These are phyloP conservation scores for Venturia aucupariae DNA, from an alignment of 2,329 filamentous ascomycete genomes.

Conservation along the genomic window DNA sequence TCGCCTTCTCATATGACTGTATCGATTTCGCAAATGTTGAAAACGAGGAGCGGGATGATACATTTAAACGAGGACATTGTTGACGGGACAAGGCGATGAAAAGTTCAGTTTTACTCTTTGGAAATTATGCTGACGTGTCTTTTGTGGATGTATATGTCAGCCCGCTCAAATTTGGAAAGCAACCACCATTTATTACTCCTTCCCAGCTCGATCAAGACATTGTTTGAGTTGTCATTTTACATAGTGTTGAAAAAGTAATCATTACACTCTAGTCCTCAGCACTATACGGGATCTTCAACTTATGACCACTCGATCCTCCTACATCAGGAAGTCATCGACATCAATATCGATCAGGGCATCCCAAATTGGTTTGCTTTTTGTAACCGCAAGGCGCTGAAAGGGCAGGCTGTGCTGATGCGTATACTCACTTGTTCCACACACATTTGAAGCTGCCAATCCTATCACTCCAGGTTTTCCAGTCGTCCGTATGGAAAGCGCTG, in stretches of 20 bases:
- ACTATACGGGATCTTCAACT: not conserved
- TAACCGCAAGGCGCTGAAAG: not conserved
- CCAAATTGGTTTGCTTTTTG: no score
- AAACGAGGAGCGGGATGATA: no score
- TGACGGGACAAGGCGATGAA: not conserved
- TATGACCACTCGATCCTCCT: not conserved
- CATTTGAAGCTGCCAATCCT: not conserved
- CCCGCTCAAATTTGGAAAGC: not conserved
- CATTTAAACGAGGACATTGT: no score
- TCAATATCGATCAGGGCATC: no score
- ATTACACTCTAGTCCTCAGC: not conserved
- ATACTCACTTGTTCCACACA: not conserved
- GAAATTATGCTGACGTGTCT: not conserved
- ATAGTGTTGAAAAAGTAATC: not conserved
- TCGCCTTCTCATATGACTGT: no score
- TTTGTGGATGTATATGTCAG: not conserved
- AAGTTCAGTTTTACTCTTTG: not conserved
- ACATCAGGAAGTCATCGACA: no score
- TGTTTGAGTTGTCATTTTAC: no score
- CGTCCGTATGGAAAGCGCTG: not conserved
- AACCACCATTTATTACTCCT: not conserved
- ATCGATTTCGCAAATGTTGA: no score
- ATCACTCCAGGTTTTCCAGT: not conserved
- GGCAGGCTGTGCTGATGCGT: not conserved
- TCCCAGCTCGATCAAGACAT: no score